These are phyloP conservation scores for Acanthochlamys bracteata DNA, from an alignment of 106 monocot species.

Conservation along the genomic window DNA sequence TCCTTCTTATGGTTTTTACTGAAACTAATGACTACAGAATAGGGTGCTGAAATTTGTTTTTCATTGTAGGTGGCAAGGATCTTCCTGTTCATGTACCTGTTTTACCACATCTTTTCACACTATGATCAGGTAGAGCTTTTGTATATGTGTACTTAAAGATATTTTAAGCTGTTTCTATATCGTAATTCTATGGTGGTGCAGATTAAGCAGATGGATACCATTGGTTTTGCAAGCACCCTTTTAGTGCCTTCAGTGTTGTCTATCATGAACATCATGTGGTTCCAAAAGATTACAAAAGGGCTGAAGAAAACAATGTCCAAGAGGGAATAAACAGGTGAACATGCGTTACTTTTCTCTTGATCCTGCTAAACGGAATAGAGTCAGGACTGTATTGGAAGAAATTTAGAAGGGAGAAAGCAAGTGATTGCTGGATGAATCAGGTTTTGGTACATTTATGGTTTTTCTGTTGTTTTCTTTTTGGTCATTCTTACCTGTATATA, in stretches of 20 bases:
- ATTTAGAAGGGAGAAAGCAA: too few species aligned
- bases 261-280: conserved; percentile 33
- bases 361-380: too few species aligned
- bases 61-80: conserved; percentile 14
- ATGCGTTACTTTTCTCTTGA: too few species aligned
- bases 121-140: conserved; percentile 14
- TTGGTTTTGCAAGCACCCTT: conserved; percentile 22
- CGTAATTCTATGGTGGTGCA: neutral
- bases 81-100: conserved; percentile 16
- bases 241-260: conserved; percentile 14
- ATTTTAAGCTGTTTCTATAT: neutral
- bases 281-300: conserved; percentile 26
- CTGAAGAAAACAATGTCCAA: conserved; percentile 31
- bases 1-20: too few species aligned
- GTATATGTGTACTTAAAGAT: neutral
- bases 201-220: conserved; percentile 23
- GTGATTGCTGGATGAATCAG: too few species aligned
- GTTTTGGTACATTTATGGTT: too few species aligned
- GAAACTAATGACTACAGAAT: neutral
- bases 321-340: conserved; percentile 12
- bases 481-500: too few species aligned
- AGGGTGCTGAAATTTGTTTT: neutral
- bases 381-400: too few species aligned
- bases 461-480: too few species aligned
- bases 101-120: conserved; percentile 11